phyloP scores from a whole-genome alignment of 1,139 yeast species.

The Diutina rugosa region DNA sequence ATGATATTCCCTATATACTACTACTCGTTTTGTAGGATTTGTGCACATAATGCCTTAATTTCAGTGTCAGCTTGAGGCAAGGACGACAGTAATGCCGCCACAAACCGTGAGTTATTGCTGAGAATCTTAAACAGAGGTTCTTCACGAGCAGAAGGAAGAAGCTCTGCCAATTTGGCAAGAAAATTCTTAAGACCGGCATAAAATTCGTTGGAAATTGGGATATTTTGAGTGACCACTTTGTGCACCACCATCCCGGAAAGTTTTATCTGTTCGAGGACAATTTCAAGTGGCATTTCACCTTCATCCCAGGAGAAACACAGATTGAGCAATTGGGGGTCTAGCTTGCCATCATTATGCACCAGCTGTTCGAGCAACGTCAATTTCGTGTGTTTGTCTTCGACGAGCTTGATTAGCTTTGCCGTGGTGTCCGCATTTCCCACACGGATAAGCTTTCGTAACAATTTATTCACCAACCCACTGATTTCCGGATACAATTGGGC shows the following conservation, averaged over 20 bases:
- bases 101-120: neutral
- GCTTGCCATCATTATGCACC: neutral
- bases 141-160: neutral
- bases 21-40: neutral
- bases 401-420: neutral
- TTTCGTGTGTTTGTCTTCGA: neutral
- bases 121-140: neutral
- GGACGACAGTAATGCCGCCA: neutral
- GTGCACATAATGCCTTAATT: neutral
- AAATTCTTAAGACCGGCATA: neutral
- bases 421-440: neutral
- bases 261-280: neutral
- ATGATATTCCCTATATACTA: neutral
- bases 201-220: neutral
- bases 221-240: neutral
- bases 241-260: neutral
- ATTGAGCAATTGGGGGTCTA: neutral
- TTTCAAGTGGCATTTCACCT: neutral
- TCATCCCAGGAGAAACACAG: neutral
- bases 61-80: neutral
- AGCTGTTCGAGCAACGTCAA: neutral
- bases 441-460: neutral
- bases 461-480: neutral
- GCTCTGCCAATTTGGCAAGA: neutral
- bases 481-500: neutral